Evolutionary conservation across 129 eudicot genomes (phyloP), one percentile per base, ranked within the genome.

Genomic region (Tagetes erecta): DNA sequence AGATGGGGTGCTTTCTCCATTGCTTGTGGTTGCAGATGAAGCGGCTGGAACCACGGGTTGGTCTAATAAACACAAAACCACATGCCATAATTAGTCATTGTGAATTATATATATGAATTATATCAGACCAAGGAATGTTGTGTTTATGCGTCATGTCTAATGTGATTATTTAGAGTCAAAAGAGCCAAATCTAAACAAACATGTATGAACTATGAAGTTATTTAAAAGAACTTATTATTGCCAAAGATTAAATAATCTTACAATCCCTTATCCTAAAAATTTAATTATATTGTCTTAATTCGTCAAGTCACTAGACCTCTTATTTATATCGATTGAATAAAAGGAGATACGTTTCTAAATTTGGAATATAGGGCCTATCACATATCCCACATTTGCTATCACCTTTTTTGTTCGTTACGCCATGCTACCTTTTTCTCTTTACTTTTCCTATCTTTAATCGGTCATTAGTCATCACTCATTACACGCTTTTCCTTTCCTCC

Each of bases 11-110:
- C 98, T 92, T 83, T 79, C 96, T 8, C 81, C 78, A 50, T 80
- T 87, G 83, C 96, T 90, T 60, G 95, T 92, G 51, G 88, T 70
- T 56, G 98, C 83, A 46, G 96, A 87, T 72, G 91, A 87, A 55
- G 77, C 67, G 62, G 83, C 80, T 38, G 86, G 86, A 79, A 86
- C 87, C 72, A 85, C 80, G 5, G 95, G 95, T 77, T 87, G 98
- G 67, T 86, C 96, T 79, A 39, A 50, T 38, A 63, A 52, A 69
- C 66, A 74, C 78, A 70, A 65, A 78, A 77, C 31, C 12, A 45
- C 13, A 20, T 35, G 73, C 9, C 66, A 3, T 6, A 62, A 14
- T 76, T 44, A 67, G 80, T 53, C 59, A 76, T 41, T 63, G 14
- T n/a, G 0, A 33, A 12, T 13, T 64, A 64, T 37, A 58, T 13